phyloP scores from a whole-genome alignment of 139 green algal species.

The Axilococcus clingmanii region DNA sequence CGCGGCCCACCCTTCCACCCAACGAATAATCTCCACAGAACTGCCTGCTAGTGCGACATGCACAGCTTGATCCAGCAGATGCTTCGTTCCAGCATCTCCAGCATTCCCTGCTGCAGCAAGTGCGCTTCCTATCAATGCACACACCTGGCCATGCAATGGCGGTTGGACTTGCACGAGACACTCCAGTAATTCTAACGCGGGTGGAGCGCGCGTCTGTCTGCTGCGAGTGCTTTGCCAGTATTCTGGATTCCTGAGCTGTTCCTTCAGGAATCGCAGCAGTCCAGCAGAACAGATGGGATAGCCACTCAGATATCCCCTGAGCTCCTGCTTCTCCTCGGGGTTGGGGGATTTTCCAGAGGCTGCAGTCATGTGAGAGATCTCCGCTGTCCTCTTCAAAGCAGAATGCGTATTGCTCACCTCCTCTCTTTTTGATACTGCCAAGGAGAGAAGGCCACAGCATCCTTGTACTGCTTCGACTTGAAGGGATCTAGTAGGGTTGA shows the following conservation, averaged over 20 bases:
- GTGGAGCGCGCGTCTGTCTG: conserved; percentile 19
- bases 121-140: background rate
- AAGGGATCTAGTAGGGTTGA: conserved; percentile 14
- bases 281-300: conserved; percentile 24
- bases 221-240: conserved; percentile 31
- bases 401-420: background rate
- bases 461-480: conserved; percentile 10
- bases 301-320: conserved; percentile 3
- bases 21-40: conserved; percentile 14
- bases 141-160: conserved; percentile 21
- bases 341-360: conserved; percentile 1
- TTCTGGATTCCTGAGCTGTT: conserved; percentile 7
- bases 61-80: conserved; percentile 16
- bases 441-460: conserved; percentile 16
- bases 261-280: conserved; percentile 19
- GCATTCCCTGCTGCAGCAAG: background rate
- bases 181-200: conserved; percentile 28
- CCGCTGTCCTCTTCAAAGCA: background rate
- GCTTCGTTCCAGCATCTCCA: background rate
- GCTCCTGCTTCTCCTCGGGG: conserved; percentile 2
- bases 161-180: conserved; percentile 25
- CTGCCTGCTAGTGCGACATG: conserved; percentile 8
- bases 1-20: conserved; percentile 22
- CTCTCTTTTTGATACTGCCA: conserved; percentile 27
- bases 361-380: conserved; percentile 19